These are phyloP conservation scores for Hypoxylon sp. DNA, from an alignment of 2,329 filamentous ascomycete genomes.

Conservation along the genomic window DNA sequence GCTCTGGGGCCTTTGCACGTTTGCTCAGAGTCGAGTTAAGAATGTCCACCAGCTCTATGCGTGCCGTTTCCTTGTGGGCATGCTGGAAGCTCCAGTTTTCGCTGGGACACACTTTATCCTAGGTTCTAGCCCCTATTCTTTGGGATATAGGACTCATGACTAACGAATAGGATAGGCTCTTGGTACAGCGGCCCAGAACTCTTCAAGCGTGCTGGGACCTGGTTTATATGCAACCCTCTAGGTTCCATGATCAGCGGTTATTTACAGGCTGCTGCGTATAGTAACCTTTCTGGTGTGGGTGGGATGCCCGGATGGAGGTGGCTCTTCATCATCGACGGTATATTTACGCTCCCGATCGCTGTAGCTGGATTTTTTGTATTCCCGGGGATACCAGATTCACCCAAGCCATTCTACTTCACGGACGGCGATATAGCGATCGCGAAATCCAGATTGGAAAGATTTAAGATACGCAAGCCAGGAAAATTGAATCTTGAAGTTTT, in stretches of 20 bases:
- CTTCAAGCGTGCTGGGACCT: conserved; percentile 51
- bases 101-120: conserved; percentile 53
- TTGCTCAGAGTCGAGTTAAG: conserved; percentile 49
- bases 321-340: conserved; percentile 69
- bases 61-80: conserved; percentile 51
- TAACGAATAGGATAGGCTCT: conserved; percentile 36
- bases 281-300: conserved; percentile 41
- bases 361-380: conserved; percentile 63
- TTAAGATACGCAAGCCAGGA: conserved; percentile 54
- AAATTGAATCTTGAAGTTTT: conserved; percentile 60
- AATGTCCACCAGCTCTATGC: conserved; percentile 52
- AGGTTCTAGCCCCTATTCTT: conserved; percentile 26
- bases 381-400: conserved; percentile 59
- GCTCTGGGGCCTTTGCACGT: conserved; percentile 53
- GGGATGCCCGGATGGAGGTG: conserved; percentile 52
- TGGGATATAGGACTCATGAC: background rate
- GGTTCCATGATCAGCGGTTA: conserved; percentile 54
- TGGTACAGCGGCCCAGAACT: conserved; percentile 50
- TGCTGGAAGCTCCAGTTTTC: conserved; percentile 53
- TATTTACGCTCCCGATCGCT: conserved; percentile 66
- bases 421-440: conserved; percentile 55
- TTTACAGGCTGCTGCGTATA: conserved; percentile 47
- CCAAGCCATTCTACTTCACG: conserved; percentile 55
- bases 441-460: conserved; percentile 51
- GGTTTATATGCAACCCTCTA: conserved; percentile 50